Evolutionary conservation across 305 asterid species (phyloP), one percentile per base, ranked within the genome.

Genomic region (Ilex paraguariensis): DNA sequence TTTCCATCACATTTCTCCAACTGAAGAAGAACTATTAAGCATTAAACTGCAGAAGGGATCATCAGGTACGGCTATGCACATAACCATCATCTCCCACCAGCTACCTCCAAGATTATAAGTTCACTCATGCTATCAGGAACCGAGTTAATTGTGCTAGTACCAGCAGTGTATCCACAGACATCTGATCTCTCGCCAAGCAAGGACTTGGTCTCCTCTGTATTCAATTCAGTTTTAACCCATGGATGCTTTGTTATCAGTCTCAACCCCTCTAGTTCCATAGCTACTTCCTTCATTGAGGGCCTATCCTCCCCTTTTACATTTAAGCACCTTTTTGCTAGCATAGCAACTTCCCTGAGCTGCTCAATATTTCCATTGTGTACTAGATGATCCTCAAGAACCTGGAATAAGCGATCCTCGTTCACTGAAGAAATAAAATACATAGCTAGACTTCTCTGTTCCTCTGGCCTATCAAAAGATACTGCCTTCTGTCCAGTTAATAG

Each of bases 221-320:
- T 50, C 54, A 50, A 14, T 11, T 50, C 54, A 12, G 17, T 14
- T 7, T 14, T n/a, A 12, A 10, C 15, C 54, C 54, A 50, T 50
- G 54, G 15, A 50, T 9, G 54, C 54, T 50, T 50, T n/a, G 7
- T n/a, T 14, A 50, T 50, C 13, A 5, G 9, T 13, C 50, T 50
- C 15, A 50, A 50, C 15, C 54, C 54, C 15, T 50, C 54, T 10
- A 50, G 54, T n/a, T 63, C 68, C 54, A 63, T 33, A n/a, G 61
- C 68, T 42, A 54, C 68, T 21, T 63, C 60, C 52, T 28, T 54
- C 60, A 54, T 63, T 4, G 13, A 33, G 4, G 67, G 67, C 67
- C 67, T 63, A n/a, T 52, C 59, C 30, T 31, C 57, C 12, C 57
- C 42, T n/a, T n/a, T 50, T 12, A 31, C 2, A 10, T 21, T 62